Conservation (phyloP, 106 monocot species). For the Apostasia ramifera region DNA sequence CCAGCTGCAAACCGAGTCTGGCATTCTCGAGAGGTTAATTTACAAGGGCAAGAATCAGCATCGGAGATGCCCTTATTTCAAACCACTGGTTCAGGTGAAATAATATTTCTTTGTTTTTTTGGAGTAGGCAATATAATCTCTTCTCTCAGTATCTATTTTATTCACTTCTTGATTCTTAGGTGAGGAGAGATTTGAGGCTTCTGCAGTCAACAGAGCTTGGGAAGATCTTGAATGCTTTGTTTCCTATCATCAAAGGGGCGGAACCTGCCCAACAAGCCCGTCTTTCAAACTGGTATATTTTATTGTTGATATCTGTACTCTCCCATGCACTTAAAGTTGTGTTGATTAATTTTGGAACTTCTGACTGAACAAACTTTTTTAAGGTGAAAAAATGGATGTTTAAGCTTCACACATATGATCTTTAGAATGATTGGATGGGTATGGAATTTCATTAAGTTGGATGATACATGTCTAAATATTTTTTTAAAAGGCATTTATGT, state of each 20-base stretch:
- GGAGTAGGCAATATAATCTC: not conserved
- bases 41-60: conserved; percentile 72
- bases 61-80: conserved; percentile 37
- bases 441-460: too few species aligned
- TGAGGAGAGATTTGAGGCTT: conserved; percentile 64
- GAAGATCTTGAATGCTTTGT: conserved; percentile 41
- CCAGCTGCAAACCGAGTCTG: conserved; percentile 30
- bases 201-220: conserved; percentile 32
- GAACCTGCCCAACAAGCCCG: conserved; percentile 29
- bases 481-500: not conserved
- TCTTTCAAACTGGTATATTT: conserved; percentile 25
- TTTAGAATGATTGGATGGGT: not conserved
- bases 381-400: not conserved
- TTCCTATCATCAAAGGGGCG: conserved; percentile 38
- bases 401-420: not conserved
- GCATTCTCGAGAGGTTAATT: conserved; percentile 43
- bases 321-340: not conserved
- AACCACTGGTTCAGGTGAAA: conserved; percentile 41
- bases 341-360: not conserved
- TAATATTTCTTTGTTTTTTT: not conserved
- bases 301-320: not conserved
- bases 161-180: conserved; percentile 25
- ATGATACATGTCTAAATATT: too few species aligned
- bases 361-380: not conserved
- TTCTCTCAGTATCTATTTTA: not conserved